Conservation (phyloP, 73 alveolate genomes). For the Durusdinium trenchii region DNA sequence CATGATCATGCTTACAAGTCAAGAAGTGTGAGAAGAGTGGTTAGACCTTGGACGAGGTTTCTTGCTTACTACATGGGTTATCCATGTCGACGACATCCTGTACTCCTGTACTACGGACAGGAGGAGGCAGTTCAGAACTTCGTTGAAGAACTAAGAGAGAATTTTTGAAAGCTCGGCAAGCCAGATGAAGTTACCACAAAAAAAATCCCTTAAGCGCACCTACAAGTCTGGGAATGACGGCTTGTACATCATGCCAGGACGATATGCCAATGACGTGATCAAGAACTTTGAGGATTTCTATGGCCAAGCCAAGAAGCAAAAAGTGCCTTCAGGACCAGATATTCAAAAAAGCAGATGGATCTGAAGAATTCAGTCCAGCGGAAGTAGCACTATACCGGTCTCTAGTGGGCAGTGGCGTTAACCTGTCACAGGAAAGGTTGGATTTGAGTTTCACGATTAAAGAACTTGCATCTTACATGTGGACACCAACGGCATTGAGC, state of each 20-base stretch:
- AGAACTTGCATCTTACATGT: not conserved
- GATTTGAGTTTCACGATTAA: not conserved
- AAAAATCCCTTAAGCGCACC: not conserved
- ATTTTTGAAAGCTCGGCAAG: not conserved
- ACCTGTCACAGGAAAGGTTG: not conserved
- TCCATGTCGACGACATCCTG: slow-evolving; percentile 10
- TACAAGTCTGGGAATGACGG: not conserved
- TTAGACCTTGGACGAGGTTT: no score
- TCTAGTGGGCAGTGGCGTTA: not conserved
- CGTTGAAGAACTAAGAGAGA: not conserved
- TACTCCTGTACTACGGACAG: not conserved
- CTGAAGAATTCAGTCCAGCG: not conserved
- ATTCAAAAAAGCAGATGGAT: not conserved
- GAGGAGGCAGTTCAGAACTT: not conserved
- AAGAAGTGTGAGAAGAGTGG: no score
- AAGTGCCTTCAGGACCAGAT: not conserved
- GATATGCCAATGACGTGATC: not conserved
- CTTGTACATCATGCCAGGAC: not conserved
- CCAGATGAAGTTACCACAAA: not conserved
- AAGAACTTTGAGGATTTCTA: not conserved
- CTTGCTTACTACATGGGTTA: no score
- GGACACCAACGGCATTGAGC: not conserved
- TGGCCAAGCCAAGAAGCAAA: not conserved
- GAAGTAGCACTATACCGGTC: not conserved
- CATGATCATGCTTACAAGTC: no score